Conservation (phyloP, 2,329 filamentous ascomycete genomes). For the Lecanicillium sp. region DNA sequence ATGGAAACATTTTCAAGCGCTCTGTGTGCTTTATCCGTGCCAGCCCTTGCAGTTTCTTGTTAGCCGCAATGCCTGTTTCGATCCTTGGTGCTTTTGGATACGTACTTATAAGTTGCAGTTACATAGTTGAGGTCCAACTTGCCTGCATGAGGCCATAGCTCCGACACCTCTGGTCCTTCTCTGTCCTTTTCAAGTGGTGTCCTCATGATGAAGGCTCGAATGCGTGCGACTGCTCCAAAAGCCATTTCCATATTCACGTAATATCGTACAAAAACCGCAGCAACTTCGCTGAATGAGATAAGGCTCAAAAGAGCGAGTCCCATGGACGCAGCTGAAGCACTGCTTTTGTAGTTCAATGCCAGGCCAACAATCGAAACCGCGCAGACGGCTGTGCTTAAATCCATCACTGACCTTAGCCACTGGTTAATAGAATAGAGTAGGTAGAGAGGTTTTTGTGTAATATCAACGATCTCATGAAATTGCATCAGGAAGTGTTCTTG, state of each 20-base stretch:
- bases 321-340: slow-evolving; percentile 8
- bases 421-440: slow-evolving; percentile 47
- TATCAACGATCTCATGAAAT: slow-evolving; percentile 41
- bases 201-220: slow-evolving; percentile 11
- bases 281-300: slow-evolving; percentile 20
- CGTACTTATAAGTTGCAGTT: slow-evolving; percentile 16
- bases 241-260: slow-evolving; percentile 18
- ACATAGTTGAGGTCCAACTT: slow-evolving; percentile 15
- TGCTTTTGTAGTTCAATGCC: slow-evolving; percentile 25
- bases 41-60: neutral
- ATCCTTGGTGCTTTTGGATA: slow-evolving; percentile 16
- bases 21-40: neutral
- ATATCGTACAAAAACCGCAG: neutral
- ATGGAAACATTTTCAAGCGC: slow-evolving; percentile 23
- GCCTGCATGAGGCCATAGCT: slow-evolving; percentile 17
- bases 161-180: slow-evolving; percentile 20
- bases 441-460: slow-evolving; percentile 49
- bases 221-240: slow-evolving; percentile 19
- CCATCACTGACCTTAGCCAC: slow-evolving; percentile 46
- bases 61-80: slow-evolving; percentile 17
- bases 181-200: slow-evolving; percentile 3
- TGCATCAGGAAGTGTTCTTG: slow-evolving; percentile 33
- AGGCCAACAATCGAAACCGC: slow-evolving; percentile 39
- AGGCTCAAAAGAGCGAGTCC: slow-evolving; percentile 17
- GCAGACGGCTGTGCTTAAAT: slow-evolving; percentile 38